Evolutionary conservation across 2,329 filamentous ascomycete species (phyloP).

Genomic region (Macrophomina pseudophaseolina): DNA sequence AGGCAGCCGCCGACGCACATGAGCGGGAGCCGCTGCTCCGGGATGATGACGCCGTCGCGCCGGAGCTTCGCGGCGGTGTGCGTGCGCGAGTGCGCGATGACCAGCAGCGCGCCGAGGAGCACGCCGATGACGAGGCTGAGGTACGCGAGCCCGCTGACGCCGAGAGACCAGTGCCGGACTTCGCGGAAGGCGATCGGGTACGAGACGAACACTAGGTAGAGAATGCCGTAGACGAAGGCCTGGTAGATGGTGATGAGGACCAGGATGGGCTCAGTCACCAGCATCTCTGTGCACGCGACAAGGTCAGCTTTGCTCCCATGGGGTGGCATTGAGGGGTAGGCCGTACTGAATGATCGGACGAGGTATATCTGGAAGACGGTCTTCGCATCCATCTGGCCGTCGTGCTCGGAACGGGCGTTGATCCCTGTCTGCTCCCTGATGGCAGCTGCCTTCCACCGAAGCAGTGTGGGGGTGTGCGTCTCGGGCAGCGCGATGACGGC

Average conservation of each 20-base stretch:
- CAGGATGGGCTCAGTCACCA: conserved; percentile 73
- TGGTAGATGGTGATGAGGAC: conserved; percentile 73
- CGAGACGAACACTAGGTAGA: conserved; percentile 60
- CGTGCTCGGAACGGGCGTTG: conserved; percentile 60
- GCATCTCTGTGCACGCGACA: conserved; percentile 74
- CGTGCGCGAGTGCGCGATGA: conserved; percentile 61
- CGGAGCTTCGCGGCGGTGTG: conserved; percentile 64
- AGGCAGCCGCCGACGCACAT: conserved; percentile 61
- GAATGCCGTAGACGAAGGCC: conserved; percentile 65
- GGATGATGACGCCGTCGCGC: conserved; percentile 64
- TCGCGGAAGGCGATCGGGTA: conserved; percentile 61
- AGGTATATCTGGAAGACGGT: conserved; percentile 28
- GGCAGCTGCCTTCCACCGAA: conserved; percentile 60
- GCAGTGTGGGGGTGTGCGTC: conserved; percentile 53
- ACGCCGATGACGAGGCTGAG: conserved; percentile 70
- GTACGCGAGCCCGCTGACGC: conserved; percentile 68
- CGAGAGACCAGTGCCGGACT: conserved; percentile 59
- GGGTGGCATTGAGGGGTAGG: conserved; percentile 30
- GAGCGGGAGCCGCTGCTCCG: conserved; percentile 55
- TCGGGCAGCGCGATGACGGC: conserved; percentile 67
- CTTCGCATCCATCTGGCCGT: not conserved
- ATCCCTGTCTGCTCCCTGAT: conserved; percentile 62
- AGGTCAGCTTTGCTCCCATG: conserved; percentile 52
- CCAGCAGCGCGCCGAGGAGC: conserved; percentile 55
- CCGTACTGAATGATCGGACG: conserved; percentile 46